These are phyloP conservation scores for Hypoxylon sp. DNA, from an alignment of 2,329 filamentous ascomycete species.

Conservation along the genomic window DNA sequence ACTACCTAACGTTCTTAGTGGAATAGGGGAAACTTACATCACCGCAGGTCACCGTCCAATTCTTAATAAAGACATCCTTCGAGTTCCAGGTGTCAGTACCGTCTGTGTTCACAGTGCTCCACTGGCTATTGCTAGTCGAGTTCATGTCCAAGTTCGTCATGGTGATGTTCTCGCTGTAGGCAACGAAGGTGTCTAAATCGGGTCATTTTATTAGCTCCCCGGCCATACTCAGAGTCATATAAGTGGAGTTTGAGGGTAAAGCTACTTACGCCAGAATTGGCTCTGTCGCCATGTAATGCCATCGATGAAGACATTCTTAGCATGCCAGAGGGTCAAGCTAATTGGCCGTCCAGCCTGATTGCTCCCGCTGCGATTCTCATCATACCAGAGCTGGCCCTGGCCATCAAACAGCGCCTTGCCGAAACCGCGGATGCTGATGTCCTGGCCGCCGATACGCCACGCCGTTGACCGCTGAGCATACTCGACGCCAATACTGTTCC, in stretches of 20 bases:
- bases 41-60: slow-evolving; percentile 62
- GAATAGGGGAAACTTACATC: slow-evolving; percentile 52
- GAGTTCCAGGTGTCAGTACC: slow-evolving; percentile 67
- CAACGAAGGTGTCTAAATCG: slow-evolving; percentile 53
- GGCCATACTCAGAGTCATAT: neutral
- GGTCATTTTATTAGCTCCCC: slow-evolving; percentile 10
- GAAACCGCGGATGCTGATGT: slow-evolving; percentile 64
- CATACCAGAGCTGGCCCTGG: slow-evolving; percentile 63
- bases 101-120: slow-evolving; percentile 65
- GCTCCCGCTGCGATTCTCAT: slow-evolving; percentile 58
- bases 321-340: slow-evolving; percentile 61
- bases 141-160: slow-evolving; percentile 69
- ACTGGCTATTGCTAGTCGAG: slow-evolving; percentile 61
- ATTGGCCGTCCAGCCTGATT: slow-evolving; percentile 63
- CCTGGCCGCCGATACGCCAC: slow-evolving; percentile 65
- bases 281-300: slow-evolving; percentile 62
- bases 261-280: slow-evolving; percentile 63
- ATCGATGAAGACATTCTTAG: slow-evolving; percentile 62
- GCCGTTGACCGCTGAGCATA: slow-evolving; percentile 66
- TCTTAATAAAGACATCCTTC: slow-evolving; percentile 60
- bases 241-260: neutral
- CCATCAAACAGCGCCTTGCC: slow-evolving; percentile 63
- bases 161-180: slow-evolving; percentile 64
- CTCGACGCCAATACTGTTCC: slow-evolving; percentile 61
- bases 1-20: neutral